These are phyloP conservation scores for Setaria italica DNA, from an alignment of 202 grass and related monocot species.

Conservation along the genomic window DNA sequence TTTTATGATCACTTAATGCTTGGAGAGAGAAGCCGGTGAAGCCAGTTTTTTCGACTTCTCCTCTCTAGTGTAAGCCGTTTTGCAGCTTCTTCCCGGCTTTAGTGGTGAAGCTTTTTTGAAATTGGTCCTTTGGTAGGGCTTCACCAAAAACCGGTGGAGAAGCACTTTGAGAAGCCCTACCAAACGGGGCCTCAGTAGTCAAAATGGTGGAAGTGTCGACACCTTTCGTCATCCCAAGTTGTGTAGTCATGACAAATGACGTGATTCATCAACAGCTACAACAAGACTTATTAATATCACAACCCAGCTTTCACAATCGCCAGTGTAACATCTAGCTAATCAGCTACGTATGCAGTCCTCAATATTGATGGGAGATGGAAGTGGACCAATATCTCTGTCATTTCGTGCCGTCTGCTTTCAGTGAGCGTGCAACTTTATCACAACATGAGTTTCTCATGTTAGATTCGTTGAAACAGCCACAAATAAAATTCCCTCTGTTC, in stretches of 20 bases:
- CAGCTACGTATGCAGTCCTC: neutral
- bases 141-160: too few species aligned
- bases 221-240: neutral
- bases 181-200: too few species aligned
- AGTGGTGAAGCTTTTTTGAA: too few species aligned
- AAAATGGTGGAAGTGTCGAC: neutral
- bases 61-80: too few species aligned
- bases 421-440: neutral
- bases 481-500: neutral
- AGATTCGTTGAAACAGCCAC: neutral
- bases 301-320: neutral
- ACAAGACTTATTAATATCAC: neutral
- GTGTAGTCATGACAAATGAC: neutral
- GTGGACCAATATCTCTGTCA: neutral
- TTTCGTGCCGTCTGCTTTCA: neutral
- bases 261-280: neutral
- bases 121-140: too few species aligned
- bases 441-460: neutral
- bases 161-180: too few species aligned
- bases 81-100: too few species aligned
- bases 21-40: too few species aligned
- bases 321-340: neutral
- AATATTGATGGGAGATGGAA: neutral
- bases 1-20: too few species aligned
- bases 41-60: too few species aligned